Evolutionary conservation across 768 basidiomycete species (phyloP).

Genomic region (Suillus subluteus): DNA sequence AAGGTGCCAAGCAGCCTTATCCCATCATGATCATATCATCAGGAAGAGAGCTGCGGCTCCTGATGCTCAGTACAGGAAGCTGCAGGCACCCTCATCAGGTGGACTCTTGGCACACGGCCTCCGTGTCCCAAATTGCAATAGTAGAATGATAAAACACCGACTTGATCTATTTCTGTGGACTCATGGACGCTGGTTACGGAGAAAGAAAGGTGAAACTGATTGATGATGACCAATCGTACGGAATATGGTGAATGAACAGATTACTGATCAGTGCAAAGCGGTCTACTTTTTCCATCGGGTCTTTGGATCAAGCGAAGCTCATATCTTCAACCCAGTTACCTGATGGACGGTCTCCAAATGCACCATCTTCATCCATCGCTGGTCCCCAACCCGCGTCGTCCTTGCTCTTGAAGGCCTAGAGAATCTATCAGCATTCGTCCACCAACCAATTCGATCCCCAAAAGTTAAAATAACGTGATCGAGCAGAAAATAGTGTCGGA

Average conservation of each 20-base stretch:
- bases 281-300: not conserved
- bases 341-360: conserved; percentile 17
- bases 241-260: not conserved
- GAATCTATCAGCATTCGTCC: conserved; percentile 2
- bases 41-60: not conserved
- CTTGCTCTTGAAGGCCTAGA: conserved; percentile 35
- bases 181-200: not conserved
- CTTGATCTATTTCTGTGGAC: not conserved
- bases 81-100: not conserved
- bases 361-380: conserved; percentile 31
- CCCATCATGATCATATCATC: not conserved
- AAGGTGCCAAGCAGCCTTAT: not conserved
- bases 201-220: not conserved
- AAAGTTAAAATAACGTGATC: not conserved
- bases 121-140: not conserved
- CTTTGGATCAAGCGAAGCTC: conserved; percentile 19
- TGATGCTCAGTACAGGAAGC: not conserved
- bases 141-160: not conserved
- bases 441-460: not conserved
- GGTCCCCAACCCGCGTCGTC: conserved; percentile 31
- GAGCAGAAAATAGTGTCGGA: conserved; percentile 2
- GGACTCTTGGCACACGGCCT: not conserved
- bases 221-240: not conserved
- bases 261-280: not conserved
- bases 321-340: conserved; percentile 32